Evolutionary conservation across 768 basidiomycete genomes (phyloP).

Genomic region (Leccinum subtestaceum): DNA sequence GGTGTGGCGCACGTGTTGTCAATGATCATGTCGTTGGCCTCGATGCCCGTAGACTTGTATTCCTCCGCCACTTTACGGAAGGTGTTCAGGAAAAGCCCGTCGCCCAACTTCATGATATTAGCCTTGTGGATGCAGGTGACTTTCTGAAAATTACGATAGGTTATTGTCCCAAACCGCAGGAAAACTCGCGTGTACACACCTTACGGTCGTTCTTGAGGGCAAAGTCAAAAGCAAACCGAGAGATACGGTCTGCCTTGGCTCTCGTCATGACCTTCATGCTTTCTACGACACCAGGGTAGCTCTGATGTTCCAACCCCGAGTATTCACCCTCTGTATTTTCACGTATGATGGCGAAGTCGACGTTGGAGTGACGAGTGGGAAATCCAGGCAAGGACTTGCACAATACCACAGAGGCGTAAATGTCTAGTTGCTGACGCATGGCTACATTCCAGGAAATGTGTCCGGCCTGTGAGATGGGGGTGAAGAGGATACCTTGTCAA

Average conservation of each 20-base stretch:
- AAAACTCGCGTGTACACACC: conserved; percentile 40
- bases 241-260: conserved; percentile 93
- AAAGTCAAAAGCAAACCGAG: conserved; percentile 97
- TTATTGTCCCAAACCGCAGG: neutral
- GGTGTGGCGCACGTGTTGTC: conserved; percentile 80
- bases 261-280: conserved; percentile 95
- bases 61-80: conserved; percentile 97
- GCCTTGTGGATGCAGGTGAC: conserved; percentile 99
- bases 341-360: conserved; percentile 98
- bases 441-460: conserved; percentile 99
- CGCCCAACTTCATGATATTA: conserved; percentile 99
- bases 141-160: conserved; percentile 56
- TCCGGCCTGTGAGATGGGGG: conserved; percentile 91
- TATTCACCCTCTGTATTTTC: conserved; percentile 99
- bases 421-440: conserved; percentile 99
- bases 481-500: conserved; percentile 89
- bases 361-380: conserved; percentile 93
- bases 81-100: conserved; percentile 97
- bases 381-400: conserved; percentile 98
- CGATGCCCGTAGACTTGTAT: conserved; percentile 89
- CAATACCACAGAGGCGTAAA: conserved; percentile 96
- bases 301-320: conserved; percentile 96
- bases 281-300: conserved; percentile 98
- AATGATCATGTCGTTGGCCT: conserved; percentile 97
- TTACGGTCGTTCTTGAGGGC: conserved; percentile 98